Evolutionary conservation across 2,329 filamentous ascomycete genomes (phyloP).

Genomic region (Aspergillus japonicus): DNA sequence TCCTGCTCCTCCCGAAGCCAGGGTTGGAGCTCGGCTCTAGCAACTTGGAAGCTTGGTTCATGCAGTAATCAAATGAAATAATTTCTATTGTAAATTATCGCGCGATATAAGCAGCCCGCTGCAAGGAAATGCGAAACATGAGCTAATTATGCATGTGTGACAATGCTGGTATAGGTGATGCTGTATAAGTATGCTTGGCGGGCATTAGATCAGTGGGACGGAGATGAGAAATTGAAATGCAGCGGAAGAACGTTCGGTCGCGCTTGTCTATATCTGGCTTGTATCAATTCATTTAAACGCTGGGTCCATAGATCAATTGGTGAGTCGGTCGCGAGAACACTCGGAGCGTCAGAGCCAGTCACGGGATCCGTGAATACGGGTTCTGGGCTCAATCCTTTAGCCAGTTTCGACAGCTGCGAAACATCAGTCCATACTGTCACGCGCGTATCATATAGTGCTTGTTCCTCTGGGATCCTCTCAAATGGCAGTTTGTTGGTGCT

Average conservation of each 20-base stretch:
- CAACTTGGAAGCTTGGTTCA: background rate
- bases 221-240: conserved; percentile 20
- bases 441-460: conserved; percentile 24
- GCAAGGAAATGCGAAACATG: background rate
- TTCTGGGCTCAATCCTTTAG: conserved; percentile 6
- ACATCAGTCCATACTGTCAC: conserved; percentile 12
- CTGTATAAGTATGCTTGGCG: background rate
- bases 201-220: background rate
- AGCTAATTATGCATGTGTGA: background rate
- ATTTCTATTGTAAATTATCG: background rate
- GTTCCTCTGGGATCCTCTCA: conserved; percentile 27
- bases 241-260: conserved; percentile 4
- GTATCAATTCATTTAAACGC: conserved; percentile 18
- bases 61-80: too few relatives aligned
- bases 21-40: background rate
- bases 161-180: background rate
- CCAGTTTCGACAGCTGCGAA: conserved; percentile 3
- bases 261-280: conserved; percentile 19
- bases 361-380: conserved; percentile 24
- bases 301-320: conserved; percentile 19
- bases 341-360: conserved; percentile 14
- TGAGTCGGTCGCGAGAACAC: conserved; percentile 1
- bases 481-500: conserved; percentile 29
- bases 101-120: background rate
- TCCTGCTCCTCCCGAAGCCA: background rate